phyloP scores from a whole-genome alignment of 371 early-diverging fungal genomes.

The Funneliformis caledonium region DNA sequence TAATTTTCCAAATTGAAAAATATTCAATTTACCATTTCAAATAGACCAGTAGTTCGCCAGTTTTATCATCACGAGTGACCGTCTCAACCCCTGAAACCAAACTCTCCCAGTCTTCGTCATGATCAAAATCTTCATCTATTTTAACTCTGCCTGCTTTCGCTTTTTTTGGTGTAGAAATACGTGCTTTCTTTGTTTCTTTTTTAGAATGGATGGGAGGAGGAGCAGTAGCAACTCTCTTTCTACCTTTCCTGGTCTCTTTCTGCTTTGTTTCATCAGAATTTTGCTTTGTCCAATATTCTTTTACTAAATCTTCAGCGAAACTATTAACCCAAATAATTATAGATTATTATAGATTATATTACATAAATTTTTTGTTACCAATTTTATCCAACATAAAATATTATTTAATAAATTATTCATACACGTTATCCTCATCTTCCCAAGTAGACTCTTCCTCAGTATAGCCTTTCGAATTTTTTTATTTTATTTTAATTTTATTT shows the following conservation, averaged over 20 bases:
- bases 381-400: background rate
- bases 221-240: background rate
- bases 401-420: conserved; percentile 4
- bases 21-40: conserved; percentile 32
- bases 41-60: conserved; percentile 37
- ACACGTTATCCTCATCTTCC: conserved; percentile 32
- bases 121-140: background rate
- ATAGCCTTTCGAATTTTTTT: conserved; percentile 12
- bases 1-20: background rate
- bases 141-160: conserved; percentile 8
- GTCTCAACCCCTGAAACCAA: conserved; percentile 32
- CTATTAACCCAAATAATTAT: background rate
- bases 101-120: conserved; percentile 36
- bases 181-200: conserved; percentile 11
- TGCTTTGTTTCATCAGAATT: background rate
- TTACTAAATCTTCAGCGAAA: conserved; percentile 28
- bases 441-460: conserved; percentile 29
- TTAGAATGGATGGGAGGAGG: background rate
- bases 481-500: too few relatives aligned
- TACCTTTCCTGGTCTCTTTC: background rate
- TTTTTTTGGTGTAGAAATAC: background rate
- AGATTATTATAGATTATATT: background rate
- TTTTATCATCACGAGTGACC: conserved; percentile 39
- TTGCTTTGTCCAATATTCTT: conserved; percentile 31
- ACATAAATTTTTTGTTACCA: background rate